Base-by-base conservation (phyloP, 371 early-diverging fungal species). In the Dichotomocladium elegans region DNA sequence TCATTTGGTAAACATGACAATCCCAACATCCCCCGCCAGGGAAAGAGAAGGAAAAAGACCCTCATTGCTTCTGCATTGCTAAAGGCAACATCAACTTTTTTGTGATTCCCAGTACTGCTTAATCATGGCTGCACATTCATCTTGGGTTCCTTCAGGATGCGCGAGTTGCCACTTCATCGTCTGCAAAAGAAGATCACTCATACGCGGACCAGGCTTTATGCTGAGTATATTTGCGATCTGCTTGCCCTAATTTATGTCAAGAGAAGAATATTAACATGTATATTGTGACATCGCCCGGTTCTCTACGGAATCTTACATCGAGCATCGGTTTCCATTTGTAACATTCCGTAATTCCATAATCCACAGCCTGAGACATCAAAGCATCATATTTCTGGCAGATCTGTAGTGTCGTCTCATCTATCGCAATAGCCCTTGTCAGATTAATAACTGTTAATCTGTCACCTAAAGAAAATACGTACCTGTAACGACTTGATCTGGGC, bases 161-260 rank as follows among this genome's bases (percentile, higher is more conserved):
- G 68, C 77, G 31, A 93, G 63, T 67, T 92, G 92, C 89, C 89
- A 92, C 27, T 64, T 75, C 79, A 92, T 86, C 46, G 90, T 68
- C 3, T 59, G 47, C 8, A 73, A 61, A 10, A 91, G 60, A 26
- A 84, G 60, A 15, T 52, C 54, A 43, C 71, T 75, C 11, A 93
- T 70, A 2, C 43, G 52, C 12, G 87, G 87, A 1, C 93, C 90
- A 4, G 87, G 86, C 44, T 63, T 71, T 27, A 90, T 71, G 4
- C 80, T 79, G 17, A 91, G 63, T 3, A 87, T 25, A 19, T 57
- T 53, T 0, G 80, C 71, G 0, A 83, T 76, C 21, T 74, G 66
- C 34, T 83, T 81, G 29, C 94, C 89, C 81, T 85, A 43, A 50
- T n/a, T 41, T 11, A 41, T 7, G 3, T 29, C 3, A 31, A 28